phyloP scores from a whole-genome alignment of 352 stramenopile species.

The Bremia lactucae region DNA sequence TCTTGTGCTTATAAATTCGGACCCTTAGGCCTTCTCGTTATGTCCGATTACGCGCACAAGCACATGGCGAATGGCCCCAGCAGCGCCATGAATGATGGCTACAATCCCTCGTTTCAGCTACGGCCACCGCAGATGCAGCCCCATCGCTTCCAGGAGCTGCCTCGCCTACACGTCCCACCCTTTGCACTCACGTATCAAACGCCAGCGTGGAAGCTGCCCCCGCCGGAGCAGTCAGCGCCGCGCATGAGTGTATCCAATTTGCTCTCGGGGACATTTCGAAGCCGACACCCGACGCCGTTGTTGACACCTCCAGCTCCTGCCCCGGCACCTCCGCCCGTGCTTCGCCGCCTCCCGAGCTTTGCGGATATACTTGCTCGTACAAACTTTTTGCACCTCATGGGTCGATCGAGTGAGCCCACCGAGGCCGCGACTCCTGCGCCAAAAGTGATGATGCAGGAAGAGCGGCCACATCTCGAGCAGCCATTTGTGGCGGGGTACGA shows the following conservation, averaged over 20 bases:
- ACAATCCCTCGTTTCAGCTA: slow-evolving; percentile 11
- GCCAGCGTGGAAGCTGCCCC: slow-evolving; percentile 44
- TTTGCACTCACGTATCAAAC: slow-evolving; percentile 45
- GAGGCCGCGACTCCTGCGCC: slow-evolving; percentile 11
- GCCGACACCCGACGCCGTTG: slow-evolving; percentile 7
- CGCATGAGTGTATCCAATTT: slow-evolving; percentile 48
- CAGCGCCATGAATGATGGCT: slow-evolving; percentile 18
- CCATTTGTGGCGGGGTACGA: slow-evolving; percentile 12
- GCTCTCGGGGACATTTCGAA: slow-evolving; percentile 30
- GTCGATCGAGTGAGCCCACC: slow-evolving; percentile 20
- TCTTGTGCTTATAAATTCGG: not conserved
- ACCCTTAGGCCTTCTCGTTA: slow-evolving; percentile 14
- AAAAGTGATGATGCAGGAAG: slow-evolving; percentile 11
- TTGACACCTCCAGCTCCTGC: slow-evolving; percentile 18
- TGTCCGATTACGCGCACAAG: slow-evolving; percentile 31
- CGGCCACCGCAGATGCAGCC: slow-evolving; percentile 10
- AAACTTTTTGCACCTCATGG: slow-evolving; percentile 52
- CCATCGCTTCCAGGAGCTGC: slow-evolving; percentile 51
- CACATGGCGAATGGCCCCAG: slow-evolving; percentile 21
- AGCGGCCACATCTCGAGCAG: slow-evolving; percentile 4
- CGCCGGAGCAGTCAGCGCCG: slow-evolving; percentile 20
- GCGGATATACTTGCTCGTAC: slow-evolving; percentile 52
- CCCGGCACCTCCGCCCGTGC: slow-evolving; percentile 8
- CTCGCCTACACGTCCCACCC: slow-evolving; percentile 47
- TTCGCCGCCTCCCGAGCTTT: slow-evolving; percentile 46